phyloP scores from a whole-genome alignment of 345 rosid genomes.

The Gossypium sturtianum region DNA sequence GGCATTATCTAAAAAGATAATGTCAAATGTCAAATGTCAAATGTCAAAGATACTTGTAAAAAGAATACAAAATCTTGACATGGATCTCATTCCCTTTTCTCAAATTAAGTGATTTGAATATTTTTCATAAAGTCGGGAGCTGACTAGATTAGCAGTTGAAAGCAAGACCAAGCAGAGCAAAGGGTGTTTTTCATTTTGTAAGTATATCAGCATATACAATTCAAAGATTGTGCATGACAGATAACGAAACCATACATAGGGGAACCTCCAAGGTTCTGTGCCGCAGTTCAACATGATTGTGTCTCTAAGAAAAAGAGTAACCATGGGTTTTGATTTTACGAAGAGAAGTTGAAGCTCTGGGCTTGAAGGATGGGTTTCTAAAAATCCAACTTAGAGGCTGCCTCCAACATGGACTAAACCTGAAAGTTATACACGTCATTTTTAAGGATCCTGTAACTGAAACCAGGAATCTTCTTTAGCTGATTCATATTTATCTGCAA shows the following conservation, averaged over 20 bases:
- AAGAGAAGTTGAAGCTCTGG: not conserved
- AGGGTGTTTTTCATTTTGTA: too few species aligned
- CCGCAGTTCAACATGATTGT: not conserved
- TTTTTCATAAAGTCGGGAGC: too few species aligned
- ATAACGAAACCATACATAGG: too few species aligned
- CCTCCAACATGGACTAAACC: conserved; percentile 11
- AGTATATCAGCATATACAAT: not conserved
- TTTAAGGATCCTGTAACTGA: conserved; percentile 56
- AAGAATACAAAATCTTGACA: not conserved
- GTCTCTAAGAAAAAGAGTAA: not conserved
- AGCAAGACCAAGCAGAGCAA: too few species aligned
- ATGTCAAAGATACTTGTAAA: not conserved
- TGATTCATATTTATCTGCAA: conserved; percentile 25
- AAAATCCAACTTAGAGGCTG: not conserved
- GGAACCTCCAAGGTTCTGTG: not conserved
- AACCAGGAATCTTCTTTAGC: conserved; percentile 30
- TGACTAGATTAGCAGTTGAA: too few species aligned
- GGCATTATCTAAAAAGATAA: too few species aligned
- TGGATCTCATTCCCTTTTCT: not conserved
- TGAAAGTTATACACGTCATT: conserved; percentile 28
- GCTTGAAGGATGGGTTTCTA: not conserved
- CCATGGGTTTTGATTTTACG: too few species aligned
- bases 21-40: too few species aligned
- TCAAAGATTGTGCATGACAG: not conserved
- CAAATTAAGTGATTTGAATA: too few species aligned